Evolutionary conservation across 2,329 filamentous ascomycete species (phyloP).

Genomic region (Ophiobolus disseminans): DNA sequence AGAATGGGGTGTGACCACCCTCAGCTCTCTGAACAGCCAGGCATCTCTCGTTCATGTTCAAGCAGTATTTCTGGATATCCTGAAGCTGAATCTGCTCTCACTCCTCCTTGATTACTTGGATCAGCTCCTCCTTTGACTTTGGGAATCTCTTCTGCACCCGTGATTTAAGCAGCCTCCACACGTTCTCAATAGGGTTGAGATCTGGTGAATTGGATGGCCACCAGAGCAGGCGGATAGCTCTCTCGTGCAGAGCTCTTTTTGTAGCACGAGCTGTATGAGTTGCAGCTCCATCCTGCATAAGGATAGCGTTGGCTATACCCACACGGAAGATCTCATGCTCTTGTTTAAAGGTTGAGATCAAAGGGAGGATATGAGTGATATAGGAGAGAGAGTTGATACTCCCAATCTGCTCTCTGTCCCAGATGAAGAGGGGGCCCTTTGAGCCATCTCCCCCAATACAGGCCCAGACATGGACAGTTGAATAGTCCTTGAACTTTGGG

Average conservation of each 20-base stretch:
- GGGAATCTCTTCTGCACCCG: constrained; percentile 3
- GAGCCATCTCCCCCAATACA: constrained; percentile 5
- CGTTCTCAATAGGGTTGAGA: constrained; percentile 14
- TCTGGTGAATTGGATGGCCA: constrained; percentile 9
- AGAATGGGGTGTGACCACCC: too few species aligned
- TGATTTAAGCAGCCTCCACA: constrained; percentile 7
- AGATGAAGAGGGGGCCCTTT: too few species aligned
- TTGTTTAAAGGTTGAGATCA: constrained; percentile 1
- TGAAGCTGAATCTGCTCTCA: constrained; percentile 4
- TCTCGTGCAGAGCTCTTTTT: neutral
- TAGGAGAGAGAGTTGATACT: neutral
- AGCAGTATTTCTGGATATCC: neutral
- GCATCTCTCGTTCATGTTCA: neutral
- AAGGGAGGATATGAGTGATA: neutral
- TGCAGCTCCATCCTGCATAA: constrained; percentile 8
- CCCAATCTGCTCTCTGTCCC: neutral
- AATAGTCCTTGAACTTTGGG: constrained; percentile 1
- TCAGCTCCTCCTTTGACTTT: constrained; percentile 5
- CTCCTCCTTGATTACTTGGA: constrained; percentile 3
- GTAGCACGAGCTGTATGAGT: neutral
- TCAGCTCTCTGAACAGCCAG: too few species aligned
- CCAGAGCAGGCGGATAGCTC: neutral
- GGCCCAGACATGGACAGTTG: constrained; percentile 1
- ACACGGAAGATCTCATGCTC: constrained; percentile 3
- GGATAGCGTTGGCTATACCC: constrained; percentile 4